Evolutionary conservation across 2,329 filamentous ascomycete species (phyloP).

Genomic region (Monilinia aucupariae): DNA sequence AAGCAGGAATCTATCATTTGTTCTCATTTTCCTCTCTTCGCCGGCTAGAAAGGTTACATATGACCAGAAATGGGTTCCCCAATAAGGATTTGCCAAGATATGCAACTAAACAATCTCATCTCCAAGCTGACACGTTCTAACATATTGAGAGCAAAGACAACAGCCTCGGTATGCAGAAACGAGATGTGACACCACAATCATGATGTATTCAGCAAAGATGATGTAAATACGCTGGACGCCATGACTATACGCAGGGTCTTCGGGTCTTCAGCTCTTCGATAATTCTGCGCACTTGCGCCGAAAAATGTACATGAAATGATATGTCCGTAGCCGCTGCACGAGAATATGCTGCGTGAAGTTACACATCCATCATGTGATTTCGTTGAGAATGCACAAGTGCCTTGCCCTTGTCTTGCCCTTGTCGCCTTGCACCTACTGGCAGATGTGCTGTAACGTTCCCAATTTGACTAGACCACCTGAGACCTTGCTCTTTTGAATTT

Average conservation of each 20-base stretch:
- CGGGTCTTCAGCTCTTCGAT: neutral
- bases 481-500: neutral
- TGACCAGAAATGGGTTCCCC: neutral
- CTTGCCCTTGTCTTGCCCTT: neutral
- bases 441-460: neutral
- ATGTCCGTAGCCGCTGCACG: conserved; percentile 1
- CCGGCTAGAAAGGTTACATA: neutral
- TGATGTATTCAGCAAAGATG: neutral
- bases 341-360: conserved; percentile 11
- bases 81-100: neutral
- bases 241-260: neutral
- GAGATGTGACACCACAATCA: neutral
- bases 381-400: conserved; percentile 1
- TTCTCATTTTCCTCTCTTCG: neutral
- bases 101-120: conserved; percentile 3
- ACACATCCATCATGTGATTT: conserved; percentile 12
- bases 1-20: conserved; percentile 5
- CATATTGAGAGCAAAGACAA: neutral
- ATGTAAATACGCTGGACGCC: neutral
- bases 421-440: neutral
- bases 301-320: neutral
- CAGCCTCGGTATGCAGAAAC: neutral
- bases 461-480: neutral
- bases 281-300: neutral
- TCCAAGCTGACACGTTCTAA: neutral